Evolutionary conservation across 768 basidiomycete species (phyloP), one percentile per base, ranked within the genome.

Genomic region (Suillus lakei): DNA sequence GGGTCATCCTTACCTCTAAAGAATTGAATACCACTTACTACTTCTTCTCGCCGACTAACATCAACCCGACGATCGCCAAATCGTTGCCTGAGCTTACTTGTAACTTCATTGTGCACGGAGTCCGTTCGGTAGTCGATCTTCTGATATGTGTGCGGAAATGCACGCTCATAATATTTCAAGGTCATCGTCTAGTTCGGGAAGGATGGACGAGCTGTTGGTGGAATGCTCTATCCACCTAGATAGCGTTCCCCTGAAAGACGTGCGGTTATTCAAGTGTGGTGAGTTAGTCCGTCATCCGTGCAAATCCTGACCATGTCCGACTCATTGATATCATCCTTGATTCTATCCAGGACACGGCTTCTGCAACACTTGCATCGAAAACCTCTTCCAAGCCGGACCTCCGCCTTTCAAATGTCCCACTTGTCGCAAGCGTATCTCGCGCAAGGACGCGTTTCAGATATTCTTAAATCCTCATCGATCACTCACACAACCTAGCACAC

Each of bases 191-290:
- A 41, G 32, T 32, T 21, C 6, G 10, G 21, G 55, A 72, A 46
- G 28, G 28, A 65, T 72, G 69, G 67, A 64, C 28, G 68, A 73
- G 51, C 34, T 76, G 7, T 48, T 73, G 15, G 67, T 76, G 55
- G 76, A 77, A 38, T 76, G 75, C 32, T 75, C 76, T 10, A 76
- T 76, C n/a, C 75, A 76, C 39, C 72, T 76, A 4, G 75, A 73
- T 8, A 67, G 69, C 0, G 75, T 76, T 6, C 60, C 69, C 43
- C 68, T 76, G 61, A 72, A 68, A 13, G 68, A 77, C 5, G 66
- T 76, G 51, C 69, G 71, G 60, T 69, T 71, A 9, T 75, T 77
- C 67, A 76, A 62, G 69, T 76, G 75, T 62, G 75, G 75, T 76
- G 71, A 43, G 56, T 32, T 34, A 56, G 23, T 60, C 12, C 41